Evolutionary conservation across 2,329 filamentous ascomycete species (phyloP), one percentile per base, ranked within the genome.

Genomic region (Colletotrichum falcatum): DNA sequence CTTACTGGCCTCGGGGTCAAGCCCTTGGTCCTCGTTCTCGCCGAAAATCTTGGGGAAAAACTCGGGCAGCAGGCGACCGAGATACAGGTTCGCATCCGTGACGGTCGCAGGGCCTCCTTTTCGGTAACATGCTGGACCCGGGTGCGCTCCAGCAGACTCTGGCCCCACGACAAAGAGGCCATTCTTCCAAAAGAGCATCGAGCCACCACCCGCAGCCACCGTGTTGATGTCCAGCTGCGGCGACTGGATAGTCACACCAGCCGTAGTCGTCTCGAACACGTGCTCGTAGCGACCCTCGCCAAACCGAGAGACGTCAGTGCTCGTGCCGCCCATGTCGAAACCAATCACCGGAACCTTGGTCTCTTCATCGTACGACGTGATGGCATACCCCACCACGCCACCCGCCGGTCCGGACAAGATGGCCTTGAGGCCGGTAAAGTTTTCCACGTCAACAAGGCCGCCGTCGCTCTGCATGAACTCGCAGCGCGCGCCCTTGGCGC

Each of bases 1-100:
- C 78, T 90, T 88, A 75, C 93, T 97, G 0, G 93, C 92, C 66
- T 92, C 87, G 1, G 88, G 84, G 77, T 97, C 94, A 1, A 98
- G 82, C 0, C 91, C 91, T 78, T 96, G 89, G 67, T 97, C 87
- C 78, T 98, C 95, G 54, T 95, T 92, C 79, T 94, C 92, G 55
- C 95, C 95, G 75, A 98, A 98, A 70, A 98, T 98, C 79, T 95
- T 95, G 0, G 95, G 95, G 77, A 98, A 98, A 84, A 96, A 97
- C 72, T 97, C 93, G 0, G 95, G 95, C 1, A 97, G 82, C 5
- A 98, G 84, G 48, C 95, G 88, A 0, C 95, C 94, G 0, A 97
- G 88, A 75, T 94, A 94, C 7, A 97, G 80, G 75, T 97, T 97
- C 1, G 95, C 95, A 78, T 98, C 95, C 0, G 95, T 98, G n/a